A percentile compares a stretch with the other conserved stretches of the same genome.
Evolutionary conservation across 495 filamentous ascomycete species (phyloP).

Genomic region (Neurospora sp.): DNA sequence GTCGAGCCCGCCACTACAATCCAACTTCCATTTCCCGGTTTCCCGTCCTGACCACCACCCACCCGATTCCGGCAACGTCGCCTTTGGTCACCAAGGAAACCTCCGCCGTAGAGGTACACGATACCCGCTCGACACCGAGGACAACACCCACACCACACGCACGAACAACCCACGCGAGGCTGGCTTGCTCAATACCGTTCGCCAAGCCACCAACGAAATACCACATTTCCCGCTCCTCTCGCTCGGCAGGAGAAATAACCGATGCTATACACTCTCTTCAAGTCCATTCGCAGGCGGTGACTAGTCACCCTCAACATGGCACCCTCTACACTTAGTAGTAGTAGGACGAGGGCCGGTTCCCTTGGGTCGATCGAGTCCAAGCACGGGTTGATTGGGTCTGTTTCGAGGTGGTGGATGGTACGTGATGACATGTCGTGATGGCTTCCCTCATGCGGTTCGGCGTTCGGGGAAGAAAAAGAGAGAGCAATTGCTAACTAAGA

Average conservation of each 20-base stretch:
- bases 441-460: not conserved
- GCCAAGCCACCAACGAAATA: not conserved
- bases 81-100: not conserved
- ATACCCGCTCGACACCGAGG: not conserved
- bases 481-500: too few relatives aligned
- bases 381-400: slow-evolving; percentile 22
- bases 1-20: not conserved
- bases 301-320: slow-evolving; percentile 24
- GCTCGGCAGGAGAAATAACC: not conserved
- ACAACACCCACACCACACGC: not conserved
- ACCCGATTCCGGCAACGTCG: not conserved
- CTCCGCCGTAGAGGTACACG: not conserved
- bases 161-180: not conserved
- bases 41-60: not conserved
- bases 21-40: not conserved
- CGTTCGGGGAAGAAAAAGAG: too few relatives aligned
- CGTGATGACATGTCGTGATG: not conserved
- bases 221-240: not conserved
- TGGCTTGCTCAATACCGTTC: not conserved
- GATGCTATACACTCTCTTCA: slow-evolving; percentile 22
- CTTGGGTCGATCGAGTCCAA: not conserved
- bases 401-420: slow-evolving; percentile 43
- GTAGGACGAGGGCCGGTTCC: slow-evolving; percentile 11
- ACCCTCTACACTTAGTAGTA: slow-evolving; percentile 1
- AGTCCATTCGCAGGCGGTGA: slow-evolving; percentile 34